Evolutionary conservation across 768 basidiomycete species (phyloP).

Genomic region (Trametes punicea): DNA sequence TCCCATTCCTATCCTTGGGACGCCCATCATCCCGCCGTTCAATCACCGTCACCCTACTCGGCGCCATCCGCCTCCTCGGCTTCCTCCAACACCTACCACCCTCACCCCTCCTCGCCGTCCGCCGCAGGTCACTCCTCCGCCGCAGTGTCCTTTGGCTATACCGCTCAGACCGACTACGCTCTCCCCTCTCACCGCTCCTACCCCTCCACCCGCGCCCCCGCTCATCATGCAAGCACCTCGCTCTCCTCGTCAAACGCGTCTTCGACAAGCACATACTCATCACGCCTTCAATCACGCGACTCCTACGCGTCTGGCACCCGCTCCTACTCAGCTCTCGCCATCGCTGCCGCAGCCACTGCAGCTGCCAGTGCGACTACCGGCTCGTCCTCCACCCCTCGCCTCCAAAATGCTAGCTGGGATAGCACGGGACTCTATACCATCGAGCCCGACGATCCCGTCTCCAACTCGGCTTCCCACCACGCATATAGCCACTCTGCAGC

Average conservation of each 20-base stretch:
- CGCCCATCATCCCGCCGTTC: slow-evolving; percentile 10
- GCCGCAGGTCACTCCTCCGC: slow-evolving; percentile 12
- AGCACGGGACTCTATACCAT: slow-evolving; percentile 18
- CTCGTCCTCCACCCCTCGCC: slow-evolving; percentile 3
- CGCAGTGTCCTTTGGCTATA: slow-evolving; percentile 3
- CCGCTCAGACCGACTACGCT: slow-evolving; percentile 7
- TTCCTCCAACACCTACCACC: slow-evolving; percentile 7
- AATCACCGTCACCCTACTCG: slow-evolving; percentile 13
- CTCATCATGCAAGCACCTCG: neutral
- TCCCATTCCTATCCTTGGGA: slow-evolving; percentile 10
- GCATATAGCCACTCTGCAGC: slow-evolving; percentile 2
- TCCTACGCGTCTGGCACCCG: slow-evolving; percentile 7
- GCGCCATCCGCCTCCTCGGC: slow-evolving; percentile 3
- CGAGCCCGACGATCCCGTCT: slow-evolving; percentile 12
- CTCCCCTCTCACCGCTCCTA: slow-evolving; percentile 1
- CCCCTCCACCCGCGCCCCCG: neutral
- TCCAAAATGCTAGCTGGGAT: slow-evolving; percentile 16
- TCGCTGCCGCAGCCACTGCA: slow-evolving; percentile 2
- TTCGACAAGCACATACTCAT: neutral
- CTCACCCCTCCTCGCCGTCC: neutral
- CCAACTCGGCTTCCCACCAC: neutral
- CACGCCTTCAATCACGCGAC: neutral
- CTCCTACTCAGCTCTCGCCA: slow-evolving; percentile 6
- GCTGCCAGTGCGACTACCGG: neutral
- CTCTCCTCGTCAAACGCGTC: neutral